Conservation (phyloP, 148 eudicot species). For the Dianthus caryophyllus region DNA sequence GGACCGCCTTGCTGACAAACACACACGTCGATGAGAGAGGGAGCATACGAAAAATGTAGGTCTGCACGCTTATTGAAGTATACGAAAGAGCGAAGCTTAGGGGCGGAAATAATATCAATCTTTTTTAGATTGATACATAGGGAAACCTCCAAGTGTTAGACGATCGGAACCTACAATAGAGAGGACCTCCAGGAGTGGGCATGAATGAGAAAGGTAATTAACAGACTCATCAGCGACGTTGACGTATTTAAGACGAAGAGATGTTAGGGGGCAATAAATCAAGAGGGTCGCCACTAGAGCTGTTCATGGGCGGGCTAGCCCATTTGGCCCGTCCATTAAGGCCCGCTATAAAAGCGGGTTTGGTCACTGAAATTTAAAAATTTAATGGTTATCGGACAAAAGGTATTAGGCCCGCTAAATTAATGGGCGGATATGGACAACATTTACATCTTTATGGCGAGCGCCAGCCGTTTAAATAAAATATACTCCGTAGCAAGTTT, state of each 20-base stretch:
- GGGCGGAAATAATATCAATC: slow-evolving; percentile 3
- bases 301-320: too few relatives aligned
- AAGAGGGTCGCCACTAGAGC: not conserved
- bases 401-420: too few relatives aligned
- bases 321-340: too few relatives aligned
- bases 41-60: slow-evolving; percentile 2
- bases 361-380: too few relatives aligned
- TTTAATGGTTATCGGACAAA: too few relatives aligned
- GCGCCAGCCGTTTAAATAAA: too few relatives aligned
- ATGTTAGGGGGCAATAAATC: slow-evolving; percentile 3
- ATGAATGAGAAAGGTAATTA: slow-evolving; percentile 5
- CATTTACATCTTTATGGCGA: too few relatives aligned
- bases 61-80: not conserved
- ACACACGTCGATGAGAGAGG: not conserved
- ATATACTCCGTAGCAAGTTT: too few relatives aligned
- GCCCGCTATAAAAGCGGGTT: too few relatives aligned
- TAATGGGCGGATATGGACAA: too few relatives aligned
- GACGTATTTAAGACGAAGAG: slow-evolving; percentile 5
- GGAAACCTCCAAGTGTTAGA: slow-evolving; percentile 1
- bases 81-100: slow-evolving; percentile 9
- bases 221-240: slow-evolving; percentile 1
- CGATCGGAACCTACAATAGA: not conserved
- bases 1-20: not conserved
- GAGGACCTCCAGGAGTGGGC: not conserved
- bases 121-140: not conserved